Percentiles rank a stretch among this genome's conserved stretches.
These are phyloP conservation scores for Ephemerocybe angulata DNA, from an alignment of 768 basidiomycete species.

Conservation along the genomic window DNA sequence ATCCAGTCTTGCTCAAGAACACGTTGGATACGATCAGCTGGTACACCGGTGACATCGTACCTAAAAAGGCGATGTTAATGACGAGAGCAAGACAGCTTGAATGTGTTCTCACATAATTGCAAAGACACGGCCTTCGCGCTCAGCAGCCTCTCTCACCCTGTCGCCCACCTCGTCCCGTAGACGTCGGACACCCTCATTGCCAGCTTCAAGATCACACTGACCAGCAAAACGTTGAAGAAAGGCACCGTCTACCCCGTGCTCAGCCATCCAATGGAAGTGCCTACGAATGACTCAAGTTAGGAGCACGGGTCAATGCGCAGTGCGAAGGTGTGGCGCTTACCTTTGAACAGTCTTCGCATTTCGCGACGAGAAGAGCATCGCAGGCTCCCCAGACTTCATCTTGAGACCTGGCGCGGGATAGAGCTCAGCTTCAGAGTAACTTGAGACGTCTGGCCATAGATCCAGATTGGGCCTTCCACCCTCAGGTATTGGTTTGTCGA, in stretches of 20 bases:
- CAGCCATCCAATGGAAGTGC: slow-evolving; percentile 84
- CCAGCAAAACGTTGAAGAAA: slow-evolving; percentile 78
- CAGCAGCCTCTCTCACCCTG: slow-evolving; percentile 70
- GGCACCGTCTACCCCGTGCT: slow-evolving; percentile 74
- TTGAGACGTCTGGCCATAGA: slow-evolving; percentile 76
- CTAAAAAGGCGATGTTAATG: slow-evolving; percentile 40
- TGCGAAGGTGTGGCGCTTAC: slow-evolving; percentile 21
- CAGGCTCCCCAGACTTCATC: slow-evolving; percentile 51
- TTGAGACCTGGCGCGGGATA: slow-evolving; percentile 66
- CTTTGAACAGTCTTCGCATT: slow-evolving; percentile 69
- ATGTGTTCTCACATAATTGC: slow-evolving; percentile 67
- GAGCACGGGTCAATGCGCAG: not conserved
- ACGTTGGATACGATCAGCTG: slow-evolving; percentile 61
- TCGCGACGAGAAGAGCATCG: slow-evolving; percentile 74
- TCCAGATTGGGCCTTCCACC: slow-evolving; percentile 74
- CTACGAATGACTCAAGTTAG: slow-evolving; percentile 25
- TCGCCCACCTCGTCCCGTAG: slow-evolving; percentile 74
- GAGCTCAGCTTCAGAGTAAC: slow-evolving; percentile 67
- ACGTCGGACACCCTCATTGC: slow-evolving; percentile 53
- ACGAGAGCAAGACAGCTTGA: slow-evolving; percentile 1
- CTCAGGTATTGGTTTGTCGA: slow-evolving; percentile 59
- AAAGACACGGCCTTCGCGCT: slow-evolving; percentile 75
- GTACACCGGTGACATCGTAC: slow-evolving; percentile 83
- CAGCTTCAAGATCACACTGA: slow-evolving; percentile 56
- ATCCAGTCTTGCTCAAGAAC: slow-evolving; percentile 71